A percentile compares a stretch with the other conserved stretches of the same genome.
Conservation (phyloP, 2,329 filamentous ascomycete genomes). For the Stromatinia cepivora region DNA sequence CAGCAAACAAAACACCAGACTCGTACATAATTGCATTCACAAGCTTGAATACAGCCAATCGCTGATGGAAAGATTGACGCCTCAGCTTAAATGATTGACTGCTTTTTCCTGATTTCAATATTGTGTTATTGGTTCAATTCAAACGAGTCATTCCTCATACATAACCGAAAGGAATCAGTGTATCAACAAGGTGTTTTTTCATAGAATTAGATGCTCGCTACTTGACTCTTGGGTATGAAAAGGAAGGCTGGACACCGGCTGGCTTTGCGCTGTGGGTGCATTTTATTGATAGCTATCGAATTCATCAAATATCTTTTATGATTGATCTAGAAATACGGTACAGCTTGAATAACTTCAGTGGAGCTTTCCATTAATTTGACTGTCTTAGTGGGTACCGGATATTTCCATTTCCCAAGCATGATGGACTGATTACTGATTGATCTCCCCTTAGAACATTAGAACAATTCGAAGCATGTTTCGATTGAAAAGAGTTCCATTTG, state of each 20-base stretch:
- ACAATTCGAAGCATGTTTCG: conserved; percentile 12
- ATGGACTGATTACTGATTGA: conserved; percentile 20
- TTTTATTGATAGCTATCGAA: conserved; percentile 18
- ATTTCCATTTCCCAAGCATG: neutral
- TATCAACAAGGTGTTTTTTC: neutral
- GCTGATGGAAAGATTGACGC: conserved; percentile 5
- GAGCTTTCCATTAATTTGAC: neutral
- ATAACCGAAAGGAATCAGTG: conserved; percentile 9
- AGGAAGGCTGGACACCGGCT: neutral
- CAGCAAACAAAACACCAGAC: conserved; percentile 23
- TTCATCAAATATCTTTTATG: conserved; percentile 5
- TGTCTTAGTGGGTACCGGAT: neutral
- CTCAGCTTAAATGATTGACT: conserved; percentile 6
- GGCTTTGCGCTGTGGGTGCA: neutral
- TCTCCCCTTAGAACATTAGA: conserved; percentile 13
- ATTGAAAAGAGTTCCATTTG: neutral
- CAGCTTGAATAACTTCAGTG: conserved; percentile 9
- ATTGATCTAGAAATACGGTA: conserved; percentile 14
- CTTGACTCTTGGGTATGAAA: neutral
- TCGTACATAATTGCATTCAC: conserved; percentile 17
- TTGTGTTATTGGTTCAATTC: conserved; percentile 13
- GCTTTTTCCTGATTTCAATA: neutral
- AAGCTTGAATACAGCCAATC: conserved; percentile 14
- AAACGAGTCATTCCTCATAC: conserved; percentile 13
- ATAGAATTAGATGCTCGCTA: neutral